phyloP scores from a whole-genome alignment of 1,139 yeast species.

The Taphrina deformans region DNA sequence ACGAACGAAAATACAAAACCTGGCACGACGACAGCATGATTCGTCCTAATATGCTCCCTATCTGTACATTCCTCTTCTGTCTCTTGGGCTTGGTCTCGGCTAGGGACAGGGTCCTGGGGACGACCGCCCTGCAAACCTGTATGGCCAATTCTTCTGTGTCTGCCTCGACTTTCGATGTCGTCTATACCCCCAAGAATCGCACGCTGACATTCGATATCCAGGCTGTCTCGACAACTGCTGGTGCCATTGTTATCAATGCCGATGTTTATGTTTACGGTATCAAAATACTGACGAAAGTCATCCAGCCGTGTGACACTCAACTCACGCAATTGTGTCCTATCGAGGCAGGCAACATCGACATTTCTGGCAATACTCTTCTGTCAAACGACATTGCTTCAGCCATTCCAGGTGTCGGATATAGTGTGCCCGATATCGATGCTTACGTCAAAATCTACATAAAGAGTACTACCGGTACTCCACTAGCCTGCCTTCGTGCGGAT shows the following conservation, averaged over 20 bases:
- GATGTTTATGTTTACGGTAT: conserved; percentile 84
- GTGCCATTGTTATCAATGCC: conserved; percentile 66
- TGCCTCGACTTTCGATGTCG: conserved; percentile 80
- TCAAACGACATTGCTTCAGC: conserved; percentile 49
- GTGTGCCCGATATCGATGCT: conserved; percentile 93
- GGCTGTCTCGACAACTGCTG: conserved; percentile 78
- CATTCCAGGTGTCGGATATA: conserved; percentile 81
- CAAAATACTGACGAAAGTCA: conserved; percentile 55
- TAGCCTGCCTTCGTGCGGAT: conserved; percentile 92
- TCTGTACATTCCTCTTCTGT: not conserved
- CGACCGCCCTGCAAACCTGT: conserved; percentile 76
- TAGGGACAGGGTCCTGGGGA: conserved; percentile 30
- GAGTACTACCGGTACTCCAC: conserved; percentile 50
- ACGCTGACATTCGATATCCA: conserved; percentile 66
- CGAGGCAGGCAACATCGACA: conserved; percentile 79
- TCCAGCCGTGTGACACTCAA: conserved; percentile 64
- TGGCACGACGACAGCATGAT: not conserved
- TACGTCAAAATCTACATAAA: conserved; percentile 73
- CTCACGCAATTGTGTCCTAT: conserved; percentile 73
- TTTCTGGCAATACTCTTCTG: conserved; percentile 56
- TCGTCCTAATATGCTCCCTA: not conserved
- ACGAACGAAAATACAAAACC: not conserved
- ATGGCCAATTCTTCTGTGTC: conserved; percentile 87
- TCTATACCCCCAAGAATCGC: conserved; percentile 63
- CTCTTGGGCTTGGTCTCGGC: conserved; percentile 3